Percentiles rank a stretch among this genome's conserved stretches.
phyloP scores from a whole-genome alignment of 768 basidiomycete species.

The Lactarius evosmus region DNA sequence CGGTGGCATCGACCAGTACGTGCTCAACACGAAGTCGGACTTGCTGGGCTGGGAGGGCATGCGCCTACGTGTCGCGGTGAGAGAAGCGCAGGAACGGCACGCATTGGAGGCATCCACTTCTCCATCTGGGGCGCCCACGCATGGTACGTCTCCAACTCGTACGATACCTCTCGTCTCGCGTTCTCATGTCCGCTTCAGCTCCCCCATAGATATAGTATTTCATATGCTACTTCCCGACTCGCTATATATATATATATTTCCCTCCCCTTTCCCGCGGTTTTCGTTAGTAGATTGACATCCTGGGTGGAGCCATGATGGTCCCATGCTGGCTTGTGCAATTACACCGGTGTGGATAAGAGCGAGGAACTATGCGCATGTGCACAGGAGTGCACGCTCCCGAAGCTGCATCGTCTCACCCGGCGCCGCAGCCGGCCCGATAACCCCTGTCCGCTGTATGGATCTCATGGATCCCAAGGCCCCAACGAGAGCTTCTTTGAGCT shows the following conservation, averaged over 20 bases:
- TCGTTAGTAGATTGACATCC: neutral
- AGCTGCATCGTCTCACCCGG: neutral
- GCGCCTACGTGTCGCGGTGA: slow-evolving; percentile 39
- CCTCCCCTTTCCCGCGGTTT: neutral
- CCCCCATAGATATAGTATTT: slow-evolving; percentile 13
- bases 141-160: slow-evolving; percentile 12
- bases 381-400: neutral
- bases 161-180: neutral
- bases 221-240: neutral
- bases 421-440: neutral
- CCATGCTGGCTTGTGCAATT: neutral
- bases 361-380: neutral
- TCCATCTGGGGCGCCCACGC: slow-evolving; percentile 3
- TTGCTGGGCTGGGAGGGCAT: slow-evolving; percentile 43
- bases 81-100: slow-evolving; percentile 32
- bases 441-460: neutral
- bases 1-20: slow-evolving; percentile 41
- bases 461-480: neutral
- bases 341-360: neutral
- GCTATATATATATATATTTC: neutral
- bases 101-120: slow-evolving; percentile 11
- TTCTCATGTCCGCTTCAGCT: slow-evolving; percentile 20
- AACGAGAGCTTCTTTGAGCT: neutral
- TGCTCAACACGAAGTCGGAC: slow-evolving; percentile 41
- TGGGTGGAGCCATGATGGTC: neutral